Conservation (phyloP, 2,329 filamentous ascomycete species). For the Aureobasidium sp. region DNA sequence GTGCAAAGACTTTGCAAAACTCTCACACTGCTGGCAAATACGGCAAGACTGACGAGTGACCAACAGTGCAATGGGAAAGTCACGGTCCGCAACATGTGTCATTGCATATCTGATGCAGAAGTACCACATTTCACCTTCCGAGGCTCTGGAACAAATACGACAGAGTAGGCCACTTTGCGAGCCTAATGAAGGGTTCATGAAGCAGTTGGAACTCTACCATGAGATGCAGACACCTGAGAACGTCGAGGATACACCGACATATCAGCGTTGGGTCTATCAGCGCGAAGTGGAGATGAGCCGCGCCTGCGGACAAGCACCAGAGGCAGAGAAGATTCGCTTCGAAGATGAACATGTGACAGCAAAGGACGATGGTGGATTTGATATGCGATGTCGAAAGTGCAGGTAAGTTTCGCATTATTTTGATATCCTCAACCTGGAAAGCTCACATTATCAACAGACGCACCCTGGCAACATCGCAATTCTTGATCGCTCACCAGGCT, state of each 20-base stretch:
- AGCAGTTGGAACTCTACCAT: constrained; percentile 80
- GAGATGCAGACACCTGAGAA: constrained; percentile 72
- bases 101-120: constrained; percentile 74
- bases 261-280: constrained; percentile 71
- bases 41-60: constrained; percentile 14
- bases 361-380: constrained; percentile 39
- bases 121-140: constrained; percentile 45
- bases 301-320: constrained; percentile 71
- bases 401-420: constrained; percentile 44
- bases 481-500: constrained; percentile 57
- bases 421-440: not conserved
- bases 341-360: constrained; percentile 56
- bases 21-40: not conserved
- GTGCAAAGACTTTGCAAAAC: not conserved
- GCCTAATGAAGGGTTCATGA: constrained; percentile 87
- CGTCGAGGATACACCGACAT: constrained; percentile 62
- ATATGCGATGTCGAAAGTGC: constrained; percentile 88
- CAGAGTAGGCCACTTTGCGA: constrained; percentile 70
- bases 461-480: constrained; percentile 57
- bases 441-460: constrained; percentile 36
- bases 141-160: constrained; percentile 65
- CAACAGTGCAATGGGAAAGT: constrained; percentile 90
- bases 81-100: constrained; percentile 76
- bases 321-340: constrained; percentile 69
- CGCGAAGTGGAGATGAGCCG: constrained; percentile 60